Base-by-base conservation (phyloP, 768 basidiomycete genomes). In the Boletus reticulatus region DNA sequence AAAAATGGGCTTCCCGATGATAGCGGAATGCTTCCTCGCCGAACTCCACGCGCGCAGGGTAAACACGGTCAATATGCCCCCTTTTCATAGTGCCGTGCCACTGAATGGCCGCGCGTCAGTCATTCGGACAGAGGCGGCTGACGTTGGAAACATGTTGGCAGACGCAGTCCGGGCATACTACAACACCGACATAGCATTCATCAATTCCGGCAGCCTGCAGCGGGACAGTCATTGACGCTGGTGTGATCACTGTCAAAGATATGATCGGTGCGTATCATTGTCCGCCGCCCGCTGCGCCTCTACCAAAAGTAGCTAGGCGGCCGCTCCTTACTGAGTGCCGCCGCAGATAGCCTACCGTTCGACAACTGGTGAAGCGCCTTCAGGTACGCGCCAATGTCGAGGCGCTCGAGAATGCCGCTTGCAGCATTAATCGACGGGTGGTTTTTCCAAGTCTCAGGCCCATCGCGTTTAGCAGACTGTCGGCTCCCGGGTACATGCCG, bases 161-260 rank as follows among this genome's bases (percentile, higher is more conserved):
- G 47, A 61, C 50, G 62, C 55, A 48, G 62, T 55, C 46, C 64
- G 65, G 65, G 48, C 50, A 38, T 61, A 61, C 44, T 43, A 58
- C 24, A 45, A 56, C 27, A 22, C 65, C 64, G 65, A 64, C 36
- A 52, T 58, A 1, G 47, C 52, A n/a, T 45, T 52, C 20, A 45
- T 56, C 19, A 43, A 56, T 16, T 52, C 51, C 0, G 49, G 64
- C 2, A 47, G 36, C 43, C 27, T 52, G 24, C 45, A 54, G 17
- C 45, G 42, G 24, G 42, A 56, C 29, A 60, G 20, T 56, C 50
- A 53, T 59, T 12, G 42, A 50, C 7, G 38, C 52, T 3, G 47
- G 55, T 24, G 27, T 34, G 20, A 32, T 56, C 42, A 55, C 48
- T 3, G 27, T 58, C 0, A 56, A 60, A 38, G 55, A 60, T 37